A percentile compares a stretch with the other conserved stretches of the same genome.
Conservation (phyloP, 2,329 filamentous ascomycete species). For the Exophiala sideris region DNA sequence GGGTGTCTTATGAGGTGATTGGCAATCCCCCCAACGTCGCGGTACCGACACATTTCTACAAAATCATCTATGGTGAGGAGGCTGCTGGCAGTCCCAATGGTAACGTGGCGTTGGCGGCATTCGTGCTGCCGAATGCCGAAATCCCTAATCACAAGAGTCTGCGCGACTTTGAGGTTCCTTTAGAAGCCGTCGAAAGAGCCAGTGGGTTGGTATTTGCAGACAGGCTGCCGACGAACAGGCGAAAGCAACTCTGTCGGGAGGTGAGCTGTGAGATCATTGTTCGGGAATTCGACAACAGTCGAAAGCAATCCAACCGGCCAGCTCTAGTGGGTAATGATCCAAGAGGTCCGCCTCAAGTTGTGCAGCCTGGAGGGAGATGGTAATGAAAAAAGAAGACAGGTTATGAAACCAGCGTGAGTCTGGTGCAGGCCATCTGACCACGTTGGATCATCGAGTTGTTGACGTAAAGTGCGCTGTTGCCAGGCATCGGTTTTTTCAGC, state of each 20-base stretch:
- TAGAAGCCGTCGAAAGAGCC: constrained; percentile 89
- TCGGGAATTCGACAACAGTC: constrained; percentile 67
- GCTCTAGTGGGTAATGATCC: constrained; percentile 3
- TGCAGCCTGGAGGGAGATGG: constrained; percentile 7
- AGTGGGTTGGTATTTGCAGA: constrained; percentile 87
- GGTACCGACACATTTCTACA: constrained; percentile 98
- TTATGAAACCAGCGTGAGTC: too few species aligned
- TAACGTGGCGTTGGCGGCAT: constrained; percentile 84
- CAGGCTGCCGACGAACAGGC: constrained; percentile 69
- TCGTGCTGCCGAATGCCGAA: constrained; percentile 86
- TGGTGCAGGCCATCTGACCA: too few species aligned
- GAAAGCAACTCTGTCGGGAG: constrained; percentile 80
- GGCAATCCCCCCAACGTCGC: constrained; percentile 89
- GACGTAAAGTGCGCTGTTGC: too few species aligned
- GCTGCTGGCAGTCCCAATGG: constrained; percentile 56
- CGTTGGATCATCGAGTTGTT: too few species aligned
- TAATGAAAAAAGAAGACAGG: not conserved
- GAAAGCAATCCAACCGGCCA: constrained; percentile 44
- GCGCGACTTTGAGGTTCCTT: constrained; percentile 86
- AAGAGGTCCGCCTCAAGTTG: not conserved
- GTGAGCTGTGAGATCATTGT: constrained; percentile 79
- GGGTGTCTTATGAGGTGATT: constrained; percentile 92
- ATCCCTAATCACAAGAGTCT: constrained; percentile 87
- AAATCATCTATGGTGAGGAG: constrained; percentile 95
- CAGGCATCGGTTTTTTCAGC: too few species aligned